These are phyloP conservation scores for Arthrinium phaeospermum DNA, from an alignment of 2,329 filamentous ascomycete genomes.

Conservation along the genomic window DNA sequence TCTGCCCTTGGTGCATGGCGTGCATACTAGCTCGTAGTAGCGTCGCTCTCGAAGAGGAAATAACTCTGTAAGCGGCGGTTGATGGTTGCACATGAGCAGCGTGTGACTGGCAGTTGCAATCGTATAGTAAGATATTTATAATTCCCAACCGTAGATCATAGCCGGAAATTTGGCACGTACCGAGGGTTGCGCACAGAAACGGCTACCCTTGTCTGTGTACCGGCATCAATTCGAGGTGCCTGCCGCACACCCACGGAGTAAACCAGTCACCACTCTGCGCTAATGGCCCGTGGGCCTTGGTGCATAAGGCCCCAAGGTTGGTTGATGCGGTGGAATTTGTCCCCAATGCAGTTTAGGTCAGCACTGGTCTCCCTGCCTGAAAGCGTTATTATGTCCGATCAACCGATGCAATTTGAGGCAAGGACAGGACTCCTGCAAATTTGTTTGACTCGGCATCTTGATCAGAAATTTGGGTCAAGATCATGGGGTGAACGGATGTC, in stretches of 20 bases:
- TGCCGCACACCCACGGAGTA: background rate
- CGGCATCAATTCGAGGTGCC: background rate
- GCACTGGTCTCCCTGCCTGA: background rate
- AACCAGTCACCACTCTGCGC: background rate
- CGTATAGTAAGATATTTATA: background rate
- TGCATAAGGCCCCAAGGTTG: background rate
- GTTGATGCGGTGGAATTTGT: background rate
- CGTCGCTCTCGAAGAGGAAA: background rate
- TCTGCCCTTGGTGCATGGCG: background rate
- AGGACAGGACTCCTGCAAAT: background rate
- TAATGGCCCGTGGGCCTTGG: background rate
- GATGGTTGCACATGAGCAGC: background rate
- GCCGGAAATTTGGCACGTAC: background rate
- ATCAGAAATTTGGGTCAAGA: background rate
- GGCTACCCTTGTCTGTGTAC: background rate
- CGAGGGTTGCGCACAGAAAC: background rate
- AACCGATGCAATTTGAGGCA: background rate
- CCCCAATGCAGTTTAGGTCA: background rate
- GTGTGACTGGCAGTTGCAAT: background rate
- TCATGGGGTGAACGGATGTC: background rate
- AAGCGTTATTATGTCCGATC: background rate
- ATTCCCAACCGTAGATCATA: background rate
- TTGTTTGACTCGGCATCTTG: background rate
- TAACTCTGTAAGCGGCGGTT: background rate
- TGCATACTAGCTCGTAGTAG: background rate